Conservation (phyloP, 495 filamentous ascomycete genomes). For the Talaromyces wortmannii region DNA sequence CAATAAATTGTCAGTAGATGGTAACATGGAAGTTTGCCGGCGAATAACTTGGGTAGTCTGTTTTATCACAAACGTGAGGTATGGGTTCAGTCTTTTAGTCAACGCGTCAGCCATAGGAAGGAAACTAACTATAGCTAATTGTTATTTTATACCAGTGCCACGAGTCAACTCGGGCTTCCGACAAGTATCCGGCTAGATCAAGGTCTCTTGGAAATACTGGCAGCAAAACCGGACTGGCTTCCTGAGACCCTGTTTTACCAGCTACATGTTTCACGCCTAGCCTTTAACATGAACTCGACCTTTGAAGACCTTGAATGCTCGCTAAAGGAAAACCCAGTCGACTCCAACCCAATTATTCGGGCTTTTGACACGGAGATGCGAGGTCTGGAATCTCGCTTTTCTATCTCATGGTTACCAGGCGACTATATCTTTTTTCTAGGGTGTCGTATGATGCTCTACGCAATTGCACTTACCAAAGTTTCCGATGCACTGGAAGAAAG, state of each 20-base stretch:
- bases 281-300: neutral
- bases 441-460: constrained; percentile 1
- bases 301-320: neutral
- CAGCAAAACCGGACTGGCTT: constrained; percentile 1
- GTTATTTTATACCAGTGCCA: neutral
- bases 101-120: neutral
- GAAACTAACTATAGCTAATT: neutral
- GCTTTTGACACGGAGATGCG: neutral
- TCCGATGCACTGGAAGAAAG: neutral
- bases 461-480: neutral
- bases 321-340: no score
- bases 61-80: constrained; percentile 3
- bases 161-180: constrained; percentile 2
- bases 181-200: neutral
- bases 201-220: neutral
- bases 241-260: constrained; percentile 1
- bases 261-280: neutral
- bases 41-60: neutral
- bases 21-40: neutral
- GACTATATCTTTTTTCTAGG: neutral
- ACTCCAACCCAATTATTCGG: neutral
- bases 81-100: neutral
- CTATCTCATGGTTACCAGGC: neutral
- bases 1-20: neutral
- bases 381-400: neutral